Evolutionary conservation across 106 monocot species (phyloP), one percentile per base, ranked within the genome.

Genomic region (Acanthochlamys bracteata): DNA sequence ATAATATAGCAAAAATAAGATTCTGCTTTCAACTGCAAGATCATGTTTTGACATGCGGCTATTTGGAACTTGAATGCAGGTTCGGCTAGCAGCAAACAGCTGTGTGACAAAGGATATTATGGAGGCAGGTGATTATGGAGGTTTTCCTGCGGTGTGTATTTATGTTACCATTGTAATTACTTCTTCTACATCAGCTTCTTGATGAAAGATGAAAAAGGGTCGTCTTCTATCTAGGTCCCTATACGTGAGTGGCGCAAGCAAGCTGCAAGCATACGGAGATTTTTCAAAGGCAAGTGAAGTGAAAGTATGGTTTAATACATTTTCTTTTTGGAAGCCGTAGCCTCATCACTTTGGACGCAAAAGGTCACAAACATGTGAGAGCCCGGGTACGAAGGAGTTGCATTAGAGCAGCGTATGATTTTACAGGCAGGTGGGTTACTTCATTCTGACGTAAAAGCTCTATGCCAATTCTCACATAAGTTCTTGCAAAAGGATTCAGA

Each of bases 81-180:
- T 98, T 24, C 82, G 88, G 26, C 75, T 98, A 61, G 88, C 98
- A 40, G 91, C 73, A 60, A 92, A 92, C 65, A 85, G 88, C 33
- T 70, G 64, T 24, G 98, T 98, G n/a, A 89, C 83, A 63, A 98
- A 86, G 69, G 79, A 92, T 76, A 78, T 98, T 25, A 43, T n/a
- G 27, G 63, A 67, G 54, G 60, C 98, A 7, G 98, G 98, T 75
- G 98, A 98, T 46, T 98, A 98, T 73, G 91, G 78, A 66, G 98
- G 98, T 61, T 92, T 88, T 74, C 91, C 98, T 57, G 98, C 92
- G 22, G 98, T 98, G 76, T 42, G 63, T 8, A 42, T 65, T 45
- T 43, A 20, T 24, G 13, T 53, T 55, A 60, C 56, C 60, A 14
- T n/a, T 56, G 17, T 4, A 17, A 22, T 65, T 55, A 13, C 20